Base-by-base conservation (phyloP, 306 rosid species). In the Herpetospermum pedunculosum region DNA sequence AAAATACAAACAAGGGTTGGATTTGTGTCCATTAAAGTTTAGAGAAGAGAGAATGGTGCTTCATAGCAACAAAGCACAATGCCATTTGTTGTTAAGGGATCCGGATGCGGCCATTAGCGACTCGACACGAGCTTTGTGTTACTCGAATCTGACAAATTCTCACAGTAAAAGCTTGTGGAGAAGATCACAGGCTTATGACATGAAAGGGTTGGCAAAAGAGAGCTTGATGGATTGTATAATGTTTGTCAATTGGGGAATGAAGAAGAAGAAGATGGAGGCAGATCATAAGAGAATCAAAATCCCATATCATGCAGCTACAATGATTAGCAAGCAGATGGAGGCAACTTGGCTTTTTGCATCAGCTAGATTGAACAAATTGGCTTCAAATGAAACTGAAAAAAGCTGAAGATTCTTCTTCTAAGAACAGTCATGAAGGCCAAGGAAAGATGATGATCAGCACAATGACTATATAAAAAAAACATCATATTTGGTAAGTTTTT, bases 101-200 rank as follows among this genome's bases (percentile, higher is more conserved):
- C 77, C 89, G 21, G 89, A 84, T 1, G 84, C 80, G 0, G 89
- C 89, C 62, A 69, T 90, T 21, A 83, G 92, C 6, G 92, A 90
- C 38, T 16, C 91, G 18, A 88, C 92, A 5, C 57, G 84, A 73
- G 92, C 92, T 75, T 32, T 90, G 23, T 84, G 96, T 50, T 70
- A 88, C 54, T 80, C 88, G 21, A 79, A 79, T 65, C 77, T 46
- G 54, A 78, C 41, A 67, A 75, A 74, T 49, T 76, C 86, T 77
- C 91, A 88, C 18, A 62, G 82, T 52, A 90, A 87, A 84, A 90
- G 88, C 76, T 50, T 90, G 81, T 86, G 96, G 96, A 86, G 92
- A 82, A 83, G 96, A 73, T 80, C 92, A 35, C 91, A 87, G 76
- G 96, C 92, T 41, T 88, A 81, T 44, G 88, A 86, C 76, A 84